A percentile compares a stretch with the other conserved stretches of the same genome.
Conservation (phyloP, 805 yeast genomes). For the Wickerhamomyces bisporus region DNA sequence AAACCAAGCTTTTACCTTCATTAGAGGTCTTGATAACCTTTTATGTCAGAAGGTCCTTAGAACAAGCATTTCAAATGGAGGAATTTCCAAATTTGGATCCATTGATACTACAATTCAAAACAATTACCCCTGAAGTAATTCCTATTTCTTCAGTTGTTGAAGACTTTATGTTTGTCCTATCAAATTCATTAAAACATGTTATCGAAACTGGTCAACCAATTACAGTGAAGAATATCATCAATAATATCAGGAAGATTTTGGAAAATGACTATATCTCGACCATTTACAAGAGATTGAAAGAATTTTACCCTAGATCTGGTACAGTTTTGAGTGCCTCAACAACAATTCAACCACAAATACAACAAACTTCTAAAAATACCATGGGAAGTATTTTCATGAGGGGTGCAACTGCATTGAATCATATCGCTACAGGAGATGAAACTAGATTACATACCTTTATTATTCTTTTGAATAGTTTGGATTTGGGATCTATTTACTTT, state of each 20-base stretch:
- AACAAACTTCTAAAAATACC: constrained; percentile 10
- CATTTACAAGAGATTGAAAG: constrained; percentile 41
- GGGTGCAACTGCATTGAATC: constrained; percentile 39
- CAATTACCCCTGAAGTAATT: constrained; percentile 44
- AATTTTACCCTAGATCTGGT: constrained; percentile 36
- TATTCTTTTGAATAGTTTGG: constrained; percentile 67
- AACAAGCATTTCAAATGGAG: constrained; percentile 76
- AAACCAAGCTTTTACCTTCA: constrained; percentile 46
- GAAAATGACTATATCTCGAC: constrained; percentile 62
- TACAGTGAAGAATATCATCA: constrained; percentile 49
- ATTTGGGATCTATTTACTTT: constrained; percentile 56
- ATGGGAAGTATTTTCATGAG: constrained; percentile 33
- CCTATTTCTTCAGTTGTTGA: constrained; percentile 84
- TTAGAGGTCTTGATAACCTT: constrained; percentile 62
- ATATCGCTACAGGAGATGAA: constrained; percentile 36
- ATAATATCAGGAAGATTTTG: constrained; percentile 51
- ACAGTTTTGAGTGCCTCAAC: constrained; percentile 22
- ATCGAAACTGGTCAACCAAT: constrained; percentile 65
- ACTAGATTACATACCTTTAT: constrained; percentile 55
- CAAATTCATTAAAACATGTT: constrained; percentile 58
- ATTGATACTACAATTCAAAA: constrained; percentile 21
- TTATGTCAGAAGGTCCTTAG: constrained; percentile 72
- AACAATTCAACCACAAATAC: constrained; percentile 12
- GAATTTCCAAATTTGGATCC: constrained; percentile 57
- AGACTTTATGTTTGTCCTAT: constrained; percentile 71